These are phyloP conservation scores for Botrytis paeoniae DNA, from an alignment of 2,329 filamentous ascomycete species.

Conservation along the genomic window DNA sequence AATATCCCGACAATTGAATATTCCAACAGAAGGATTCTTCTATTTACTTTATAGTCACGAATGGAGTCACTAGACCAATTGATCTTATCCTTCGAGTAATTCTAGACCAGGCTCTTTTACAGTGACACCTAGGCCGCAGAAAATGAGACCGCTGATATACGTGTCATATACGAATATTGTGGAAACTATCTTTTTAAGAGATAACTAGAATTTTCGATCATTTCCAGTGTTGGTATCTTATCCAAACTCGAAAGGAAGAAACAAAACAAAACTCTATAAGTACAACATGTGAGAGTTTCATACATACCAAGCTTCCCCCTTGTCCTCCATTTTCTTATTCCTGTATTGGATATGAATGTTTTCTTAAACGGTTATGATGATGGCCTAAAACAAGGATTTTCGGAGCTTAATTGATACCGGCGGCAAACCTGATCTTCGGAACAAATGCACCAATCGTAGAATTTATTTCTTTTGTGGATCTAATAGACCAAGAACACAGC, in stretches of 20 bases:
- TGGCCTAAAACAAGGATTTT: background rate
- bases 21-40: slow-evolving; percentile 2
- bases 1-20: background rate
- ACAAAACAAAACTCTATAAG: background rate
- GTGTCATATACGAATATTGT: background rate
- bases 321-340: background rate
- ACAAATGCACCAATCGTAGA: slow-evolving; percentile 2
- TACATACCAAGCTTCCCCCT: background rate
- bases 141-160: background rate
- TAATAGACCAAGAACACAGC: background rate
- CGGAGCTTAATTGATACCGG: background rate
- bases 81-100: background rate
- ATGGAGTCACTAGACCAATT: background rate
- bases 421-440: slow-evolving; percentile 8
- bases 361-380: background rate
- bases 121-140: background rate
- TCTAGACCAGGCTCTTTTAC: background rate
- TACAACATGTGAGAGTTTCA: background rate
- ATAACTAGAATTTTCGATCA: background rate
- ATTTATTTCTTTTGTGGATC: background rate
- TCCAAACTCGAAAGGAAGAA: background rate
- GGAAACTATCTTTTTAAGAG: background rate
- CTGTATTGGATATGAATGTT: background rate
- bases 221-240: background rate
- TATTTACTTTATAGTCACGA: background rate